Percentiles rank a stretch among this genome's conserved stretches.
phyloP scores from a whole-genome alignment of 352 stramenopile species.

The Phytophthora pinifolia region DNA sequence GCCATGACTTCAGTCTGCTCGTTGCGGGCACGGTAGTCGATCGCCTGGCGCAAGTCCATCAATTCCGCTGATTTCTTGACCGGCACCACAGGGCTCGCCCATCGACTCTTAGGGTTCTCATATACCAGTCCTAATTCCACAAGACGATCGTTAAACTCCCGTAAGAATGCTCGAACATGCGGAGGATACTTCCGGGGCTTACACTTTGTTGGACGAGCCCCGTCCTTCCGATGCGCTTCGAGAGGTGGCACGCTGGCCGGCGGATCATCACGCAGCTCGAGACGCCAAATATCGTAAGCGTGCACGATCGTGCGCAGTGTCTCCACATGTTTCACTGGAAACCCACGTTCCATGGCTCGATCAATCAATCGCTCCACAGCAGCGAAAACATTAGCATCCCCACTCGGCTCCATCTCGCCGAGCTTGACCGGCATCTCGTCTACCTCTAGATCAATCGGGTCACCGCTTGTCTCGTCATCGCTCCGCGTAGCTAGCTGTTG shows the following conservation, averaged over 20 bases:
- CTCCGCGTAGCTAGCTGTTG: not conserved
- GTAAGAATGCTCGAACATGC: not conserved
- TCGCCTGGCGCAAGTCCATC: too few relatives aligned
- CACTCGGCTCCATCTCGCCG: too few relatives aligned
- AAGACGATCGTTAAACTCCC: slow-evolving; percentile 7
- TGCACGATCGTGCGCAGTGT: slow-evolving; percentile 3
- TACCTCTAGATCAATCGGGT: too few relatives aligned
- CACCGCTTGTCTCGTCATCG: not conserved
- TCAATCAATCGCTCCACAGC: slow-evolving; percentile 6
- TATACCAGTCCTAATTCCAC: slow-evolving; percentile 8
- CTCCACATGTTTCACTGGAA: slow-evolving; percentile 9
- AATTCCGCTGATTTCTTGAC: too few relatives aligned
- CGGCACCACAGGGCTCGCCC: slow-evolving; percentile 1
- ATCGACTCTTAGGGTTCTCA: too few relatives aligned
- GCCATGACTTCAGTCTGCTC: too few relatives aligned
- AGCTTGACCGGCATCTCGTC: too few relatives aligned
- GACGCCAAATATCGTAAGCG: slow-evolving; percentile 2
- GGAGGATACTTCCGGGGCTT: slow-evolving; percentile 3
- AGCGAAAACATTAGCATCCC: slow-evolving; percentile 5
- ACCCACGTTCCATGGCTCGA: slow-evolving; percentile 10
- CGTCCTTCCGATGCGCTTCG: not conserved
- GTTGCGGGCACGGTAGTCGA: too few relatives aligned
- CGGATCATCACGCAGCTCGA: slow-evolving; percentile 4
- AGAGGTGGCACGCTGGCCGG: slow-evolving; percentile 1
- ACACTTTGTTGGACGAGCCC: not conserved